Evolutionary conservation across 106 monocot genomes (phyloP).

Genomic region (Allium sativum): DNA sequence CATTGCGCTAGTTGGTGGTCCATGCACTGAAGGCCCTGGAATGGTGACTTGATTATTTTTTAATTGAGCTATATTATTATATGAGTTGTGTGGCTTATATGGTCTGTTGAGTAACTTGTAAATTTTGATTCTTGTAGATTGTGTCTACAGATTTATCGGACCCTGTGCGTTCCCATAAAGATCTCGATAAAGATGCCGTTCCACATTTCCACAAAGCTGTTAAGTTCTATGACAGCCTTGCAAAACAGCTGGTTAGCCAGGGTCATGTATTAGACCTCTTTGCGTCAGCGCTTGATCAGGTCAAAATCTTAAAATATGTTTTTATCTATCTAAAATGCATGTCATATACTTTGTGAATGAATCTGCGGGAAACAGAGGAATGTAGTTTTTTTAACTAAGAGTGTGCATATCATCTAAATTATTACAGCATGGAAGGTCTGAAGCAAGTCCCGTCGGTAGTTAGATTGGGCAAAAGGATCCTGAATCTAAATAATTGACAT

Average conservation of each 20-base stretch:
- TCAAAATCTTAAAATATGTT: slow-evolving; percentile 20
- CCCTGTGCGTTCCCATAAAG: slow-evolving; percentile 94
- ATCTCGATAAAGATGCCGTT: slow-evolving; percentile 94
- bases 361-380: no score
- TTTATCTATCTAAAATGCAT: background rate
- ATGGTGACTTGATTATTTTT: slow-evolving; percentile 52
- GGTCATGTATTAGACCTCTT: slow-evolving; percentile 94
- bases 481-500: no score
- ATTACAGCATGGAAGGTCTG: no score
- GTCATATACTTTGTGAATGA: background rate
- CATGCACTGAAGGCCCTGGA: slow-evolving; percentile 95
- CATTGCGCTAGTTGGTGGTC: slow-evolving; percentile 87
- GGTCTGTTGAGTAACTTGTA: background rate
- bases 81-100: background rate
- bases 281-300: slow-evolving; percentile 99
- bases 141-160: slow-evolving; percentile 96
- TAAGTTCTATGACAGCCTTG: slow-evolving; percentile 85
- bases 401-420: no score
- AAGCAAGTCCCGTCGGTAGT: no score
- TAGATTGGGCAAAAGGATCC: no score
- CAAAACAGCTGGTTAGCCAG: slow-evolving; percentile 92
- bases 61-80: no score
- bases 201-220: slow-evolving; percentile 94
- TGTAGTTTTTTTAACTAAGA: no score
- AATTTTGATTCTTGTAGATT: slow-evolving; percentile 47